Base-by-base conservation (phyloP, 1,284 basidiomycete species). In the Ceratobasidium sp. region DNA sequence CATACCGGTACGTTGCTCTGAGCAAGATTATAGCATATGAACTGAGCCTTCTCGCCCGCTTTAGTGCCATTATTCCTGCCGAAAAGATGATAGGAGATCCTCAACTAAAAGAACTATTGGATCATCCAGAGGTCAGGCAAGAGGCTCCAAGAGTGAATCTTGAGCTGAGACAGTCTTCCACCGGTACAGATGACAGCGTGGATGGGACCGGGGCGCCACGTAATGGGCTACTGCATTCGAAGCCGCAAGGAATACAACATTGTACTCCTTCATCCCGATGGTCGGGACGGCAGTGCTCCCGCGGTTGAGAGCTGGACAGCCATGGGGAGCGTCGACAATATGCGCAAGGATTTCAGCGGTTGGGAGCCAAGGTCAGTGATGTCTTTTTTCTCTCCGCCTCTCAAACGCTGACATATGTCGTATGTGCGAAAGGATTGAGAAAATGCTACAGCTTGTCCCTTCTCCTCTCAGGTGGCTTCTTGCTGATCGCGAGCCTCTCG, bases 1-100 rank as follows among this genome's bases (percentile, higher is more conserved):
- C 83, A 80, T 82, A 90, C 79, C 77, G 77, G 77, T 79, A 43
- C 44, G 71, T 71, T 22, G 49, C 34, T 40, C 25, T 19, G n/a
- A 8, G 25, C 25, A 32, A 19, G 11, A 32, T 4, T 29, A 8
- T 65, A 17, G 34, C 34, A 59, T 44, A 34, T 32, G 3, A 32
- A 25, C 43, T 46, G 15, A 65, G 13, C 62, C 19, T 13, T 37
- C 17, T 40, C 13, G 34, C 40, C 32, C 17, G 6, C 43, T 34
- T 65, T 46, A 77, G 78, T 29, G 69, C 78, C 15, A 78, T 77
- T 8, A 76, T 79, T 44, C 78, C 78, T 29, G 52, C 75, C 7
- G 62, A 71, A 25, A 69, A 66, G 19, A 77, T 79, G 77, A 15
- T 71, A 11, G 44, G 43, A 9, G 78, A 79, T 51, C 73, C 73